Evolutionary conservation across 1,139 yeast genomes (phyloP), one percentile per base, ranked within the genome.

Genomic region (Nakaseomyces bracarensis): DNA sequence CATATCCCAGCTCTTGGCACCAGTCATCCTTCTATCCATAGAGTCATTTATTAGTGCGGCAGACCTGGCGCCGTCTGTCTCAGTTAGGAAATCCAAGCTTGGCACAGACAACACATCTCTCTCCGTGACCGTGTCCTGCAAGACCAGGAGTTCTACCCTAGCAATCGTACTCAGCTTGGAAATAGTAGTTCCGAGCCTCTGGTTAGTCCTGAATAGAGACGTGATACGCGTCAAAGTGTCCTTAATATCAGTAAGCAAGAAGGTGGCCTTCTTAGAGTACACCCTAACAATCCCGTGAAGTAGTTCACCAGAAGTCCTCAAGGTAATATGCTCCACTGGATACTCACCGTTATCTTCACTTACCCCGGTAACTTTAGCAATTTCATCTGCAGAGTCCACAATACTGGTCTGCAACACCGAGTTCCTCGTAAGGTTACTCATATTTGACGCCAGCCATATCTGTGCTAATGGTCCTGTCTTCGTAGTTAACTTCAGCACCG

Each of bases 381-480:
- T 71, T 36, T 68, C 82, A 43, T 71, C 68, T 4, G 87, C 79
- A 1, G 95, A 81, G 48, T 79, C 73, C 14, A 74, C 63, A 47
- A 89, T 80, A 56, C 82, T 76, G 18, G 96, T 79, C 54, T 75
- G 79, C 41, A 86, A 66, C 40, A 83, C 72, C 57, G 87, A 91
- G 45, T 76, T 77, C 58, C 84, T 83, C 37, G 94, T 74, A 38
- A 89, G 71, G 53, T 82, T 83, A 55, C 80, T 77, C 63, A 85
- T 73, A 59, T 85, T 87, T 26, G 96, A 91, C 2, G 96, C 96
- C 43, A 89, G 71, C 96, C 96, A 89, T 13, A 86, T 91, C 51
- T 82, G 83, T 4, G 95, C 95, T 53, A 87, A 67, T 1, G 95
- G 94, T 3, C 95, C 93, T 57, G 81, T 81, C 48, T 75, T 78